Base-by-base conservation (phyloP, 2,329 filamentous ascomycete genomes). In the Sclerotinia trifoliorum region DNA sequence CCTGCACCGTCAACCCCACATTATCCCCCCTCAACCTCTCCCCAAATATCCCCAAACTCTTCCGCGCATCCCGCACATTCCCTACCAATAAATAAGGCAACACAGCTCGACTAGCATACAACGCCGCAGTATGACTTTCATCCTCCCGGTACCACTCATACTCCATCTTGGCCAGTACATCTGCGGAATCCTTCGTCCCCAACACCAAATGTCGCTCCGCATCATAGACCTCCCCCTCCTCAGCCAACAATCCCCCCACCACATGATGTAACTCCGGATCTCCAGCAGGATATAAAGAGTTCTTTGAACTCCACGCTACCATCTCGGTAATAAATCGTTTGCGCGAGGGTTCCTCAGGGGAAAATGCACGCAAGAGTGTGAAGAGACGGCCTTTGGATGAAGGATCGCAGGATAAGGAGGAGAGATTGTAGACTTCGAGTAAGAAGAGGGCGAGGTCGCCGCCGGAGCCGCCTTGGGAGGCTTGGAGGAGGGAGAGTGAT, bases 211-310 rank as follows among this genome's bases (percentile, higher is more conserved):
- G 95, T 74, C 89, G 87, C 80, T 99, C 96, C 19, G 96, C 95
- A 69, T 97, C 94, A 82, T 97, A 96, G 35, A 90, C 86, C 70
- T 97, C 93, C 79, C 94, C 90, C 75, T 97, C 94, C 76, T 96
- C 90, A n/a, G 94, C 94, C 78, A 93, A 97, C 55, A 97, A 82
- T 44, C 88, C 89, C 63, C 95, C 95, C 48, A 90, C 89, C 55
- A 96, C 93, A 80, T 98, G 94, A 80, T 99, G 95, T 67, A 99
- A 83, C 76, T 98, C 95, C 3, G 94, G 91, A 77, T 99, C 95
- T 70, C 95, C 95, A 63, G 93, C 91, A 60, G 95, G 94, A 78
- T 91, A 92, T 57, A 73, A 94, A 93, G 76, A 88, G 90, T 78
- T 91, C 5, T 39, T 35, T 2, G 26, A 39, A 11, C 29, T 87